Base-by-base conservation (phyloP, 768 basidiomycete genomes). In the Fomitopsis serialis region DNA sequence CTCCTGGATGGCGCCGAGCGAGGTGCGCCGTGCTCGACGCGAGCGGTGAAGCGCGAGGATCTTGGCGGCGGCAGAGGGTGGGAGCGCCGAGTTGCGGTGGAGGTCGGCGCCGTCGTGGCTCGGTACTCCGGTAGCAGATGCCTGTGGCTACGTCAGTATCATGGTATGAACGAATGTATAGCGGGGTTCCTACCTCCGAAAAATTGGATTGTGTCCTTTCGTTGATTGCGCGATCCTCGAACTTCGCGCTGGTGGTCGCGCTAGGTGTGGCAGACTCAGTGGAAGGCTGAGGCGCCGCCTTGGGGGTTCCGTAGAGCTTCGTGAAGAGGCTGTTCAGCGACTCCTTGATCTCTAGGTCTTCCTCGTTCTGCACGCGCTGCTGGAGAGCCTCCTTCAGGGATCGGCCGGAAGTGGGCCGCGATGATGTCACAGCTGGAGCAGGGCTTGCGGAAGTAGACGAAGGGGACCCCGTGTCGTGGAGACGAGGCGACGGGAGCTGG, bases 1-100 rank as follows among this genome's bases (percentile, higher is more conserved):
- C 35, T 62, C 70, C 24, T 60, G 52, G 46, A 82, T 71, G 29
- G 68, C 63, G 21, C 70, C 64, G n/a, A 79, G 54, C 5, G 78
- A 69, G 22, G 70, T 70, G n/a, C 61, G 56, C 55, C 60, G 47
- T 19, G 48, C 54, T 32, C 53, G 59, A 19, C 56, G 57, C n/a
- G 58, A 50, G 68, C 66, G 48, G 74, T 62, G 52, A 74, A 67
- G 25, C 72, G 73, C 52, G 34, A 58, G 56, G 13, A 63, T 55
- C 42, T 55, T 57, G 29, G 49, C 54, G 24, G 62, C 62, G 19
- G 50, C 46, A 32, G 52, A 49, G 43, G 58, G 55, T 5, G 63
- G 53, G 36, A 60, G 43, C 2, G 58, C 62, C 15, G 57, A 55
- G 6, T 51, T 54, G 25, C 64, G 58, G 35, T 60, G 52, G 2